A percentile compares a stretch with the other conserved stretches of the same genome.
These are phyloP conservation scores for Colletotrichum kahawae DNA, from an alignment of 2,329 filamentous ascomycete species.

Conservation along the genomic window DNA sequence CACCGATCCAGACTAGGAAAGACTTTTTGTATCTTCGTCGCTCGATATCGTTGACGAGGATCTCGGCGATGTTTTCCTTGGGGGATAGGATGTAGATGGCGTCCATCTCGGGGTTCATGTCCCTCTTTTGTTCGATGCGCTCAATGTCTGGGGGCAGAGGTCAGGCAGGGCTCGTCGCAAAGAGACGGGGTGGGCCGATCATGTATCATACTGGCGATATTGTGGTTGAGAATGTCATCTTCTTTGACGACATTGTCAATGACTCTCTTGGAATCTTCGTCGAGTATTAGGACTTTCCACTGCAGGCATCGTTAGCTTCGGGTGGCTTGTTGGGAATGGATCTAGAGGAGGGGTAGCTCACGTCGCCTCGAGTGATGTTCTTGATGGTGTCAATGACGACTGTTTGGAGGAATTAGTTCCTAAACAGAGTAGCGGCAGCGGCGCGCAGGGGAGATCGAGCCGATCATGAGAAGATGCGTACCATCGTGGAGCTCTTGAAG, in stretches of 20 bases:
- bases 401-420: slow-evolving; percentile 35
- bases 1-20: slow-evolving; percentile 84
- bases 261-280: slow-evolving; percentile 82
- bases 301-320: slow-evolving; percentile 39
- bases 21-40: slow-evolving; percentile 78
- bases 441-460: neutral
- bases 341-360: slow-evolving; percentile 47
- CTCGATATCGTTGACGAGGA: slow-evolving; percentile 90
- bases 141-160: slow-evolving; percentile 76
- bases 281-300: slow-evolving; percentile 97
- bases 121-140: slow-evolving; percentile 85
- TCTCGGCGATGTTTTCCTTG: slow-evolving; percentile 87
- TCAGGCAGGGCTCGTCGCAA: slow-evolving; percentile 12
- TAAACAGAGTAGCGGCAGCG: neutral
- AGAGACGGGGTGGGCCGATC: neutral
- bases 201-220: slow-evolving; percentile 80
- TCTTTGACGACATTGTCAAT: slow-evolving; percentile 91
- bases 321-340: neutral
- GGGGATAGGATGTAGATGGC: slow-evolving; percentile 92
- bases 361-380: slow-evolving; percentile 80
- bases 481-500: slow-evolving; percentile 63
- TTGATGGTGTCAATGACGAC: slow-evolving; percentile 78
- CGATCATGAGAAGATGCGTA: slow-evolving; percentile 43
- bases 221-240: slow-evolving; percentile 96
- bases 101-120: slow-evolving; percentile 87